Evolutionary conservation across 441 rosid species (phyloP).

Genomic region (Erodium trifolium): DNA sequence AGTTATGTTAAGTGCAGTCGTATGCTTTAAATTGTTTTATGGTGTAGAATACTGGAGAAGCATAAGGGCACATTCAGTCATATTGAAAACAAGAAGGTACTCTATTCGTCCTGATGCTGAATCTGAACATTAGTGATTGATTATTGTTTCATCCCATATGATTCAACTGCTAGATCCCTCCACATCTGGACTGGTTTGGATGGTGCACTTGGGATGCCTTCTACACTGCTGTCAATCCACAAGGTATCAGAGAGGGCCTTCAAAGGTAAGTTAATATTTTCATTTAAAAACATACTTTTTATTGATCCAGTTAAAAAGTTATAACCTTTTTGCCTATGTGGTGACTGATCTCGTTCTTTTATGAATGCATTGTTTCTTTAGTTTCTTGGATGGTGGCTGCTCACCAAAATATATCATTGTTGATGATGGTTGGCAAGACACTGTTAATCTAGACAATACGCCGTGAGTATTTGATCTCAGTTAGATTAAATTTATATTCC

Average conservation of each 20-base stretch:
- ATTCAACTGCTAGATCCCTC: conserved; percentile 36
- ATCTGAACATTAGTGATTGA: not conserved
- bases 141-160: not conserved
- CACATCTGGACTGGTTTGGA: conserved; percentile 70
- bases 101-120: conserved; percentile 6
- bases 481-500: not conserved
- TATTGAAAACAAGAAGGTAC: conserved; percentile 49
- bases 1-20: not conserved
- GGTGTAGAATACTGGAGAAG: conserved; percentile 46
- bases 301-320: no score
- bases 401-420: conserved; percentile 53
- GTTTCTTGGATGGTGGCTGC: conserved; percentile 54
- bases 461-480: not conserved
- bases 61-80: conserved; percentile 53
- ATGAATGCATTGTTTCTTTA: conserved; percentile 15
- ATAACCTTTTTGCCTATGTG: no score
- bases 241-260: conserved; percentile 59
- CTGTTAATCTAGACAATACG: conserved; percentile 23
- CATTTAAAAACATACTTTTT: not conserved
- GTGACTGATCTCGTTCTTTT: not conserved
- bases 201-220: conserved; percentile 94
- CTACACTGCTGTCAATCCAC: conserved; percentile 49
- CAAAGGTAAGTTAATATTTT: conserved; percentile 33
- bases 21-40: conserved; percentile 5
- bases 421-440: conserved; percentile 80